phyloP scores from a whole-genome alignment of 1,139 yeast genomes.

The Yarrowia galli region DNA sequence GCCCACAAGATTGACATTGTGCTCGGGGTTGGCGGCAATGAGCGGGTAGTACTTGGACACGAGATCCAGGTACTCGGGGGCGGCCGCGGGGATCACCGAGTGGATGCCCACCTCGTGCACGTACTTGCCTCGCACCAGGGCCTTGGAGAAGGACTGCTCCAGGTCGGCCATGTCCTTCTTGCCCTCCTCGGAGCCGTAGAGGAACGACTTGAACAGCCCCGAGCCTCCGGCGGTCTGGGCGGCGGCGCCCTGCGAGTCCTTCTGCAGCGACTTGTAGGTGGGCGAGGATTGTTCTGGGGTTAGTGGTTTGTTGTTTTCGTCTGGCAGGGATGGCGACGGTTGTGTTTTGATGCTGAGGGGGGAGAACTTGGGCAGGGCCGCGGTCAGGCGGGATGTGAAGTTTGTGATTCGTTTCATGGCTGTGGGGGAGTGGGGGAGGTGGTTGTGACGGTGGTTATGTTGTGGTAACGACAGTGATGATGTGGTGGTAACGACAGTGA shows the following conservation, averaged over 20 bases:
- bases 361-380: slow-evolving; percentile 1
- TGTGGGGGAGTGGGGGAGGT: neutral
- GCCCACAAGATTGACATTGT: slow-evolving; percentile 53
- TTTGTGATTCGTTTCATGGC: slow-evolving; percentile 24
- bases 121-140: slow-evolving; percentile 54
- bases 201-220: slow-evolving; percentile 50
- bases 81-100: slow-evolving; percentile 51
- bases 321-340: slow-evolving; percentile 28
- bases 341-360: slow-evolving; percentile 23
- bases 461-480: too few species aligned
- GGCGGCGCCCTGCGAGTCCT: slow-evolving; percentile 41
- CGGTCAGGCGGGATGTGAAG: neutral
- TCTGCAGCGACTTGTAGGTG: slow-evolving; percentile 40
- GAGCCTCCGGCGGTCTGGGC: slow-evolving; percentile 42
- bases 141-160: slow-evolving; percentile 52
- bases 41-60: slow-evolving; percentile 51
- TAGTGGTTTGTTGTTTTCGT: slow-evolving; percentile 40
- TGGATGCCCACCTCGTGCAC: slow-evolving; percentile 55
- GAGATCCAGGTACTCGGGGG: slow-evolving; percentile 52
- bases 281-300: slow-evolving; percentile 41
- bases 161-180: slow-evolving; percentile 50
- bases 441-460: neutral
- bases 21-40: slow-evolving; percentile 49
- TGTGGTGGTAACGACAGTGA: too few species aligned
- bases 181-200: slow-evolving; percentile 52